Evolutionary conservation across 2,329 filamentous ascomycete species (phyloP).

Genomic region (Cercospora sojina): DNA sequence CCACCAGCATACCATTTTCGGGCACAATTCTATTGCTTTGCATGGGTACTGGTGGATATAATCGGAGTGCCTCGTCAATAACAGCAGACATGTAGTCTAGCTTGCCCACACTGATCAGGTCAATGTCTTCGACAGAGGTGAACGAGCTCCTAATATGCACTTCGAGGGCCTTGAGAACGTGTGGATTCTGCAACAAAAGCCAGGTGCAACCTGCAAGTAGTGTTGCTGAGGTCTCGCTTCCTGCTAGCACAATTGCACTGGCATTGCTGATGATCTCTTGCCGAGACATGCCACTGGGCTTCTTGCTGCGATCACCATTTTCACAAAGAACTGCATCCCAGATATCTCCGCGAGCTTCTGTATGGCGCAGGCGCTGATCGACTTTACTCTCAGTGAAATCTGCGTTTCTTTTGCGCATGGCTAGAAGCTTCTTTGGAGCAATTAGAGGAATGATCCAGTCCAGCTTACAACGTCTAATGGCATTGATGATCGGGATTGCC

Average conservation of each 20-base stretch:
- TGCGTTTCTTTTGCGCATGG: background rate
- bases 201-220: constrained; percentile 69
- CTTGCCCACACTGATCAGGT: constrained; percentile 36
- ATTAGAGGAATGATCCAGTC: background rate
- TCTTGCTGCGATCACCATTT: background rate
- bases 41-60: constrained; percentile 40
- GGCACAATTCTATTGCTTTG: background rate
- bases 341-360: background rate
- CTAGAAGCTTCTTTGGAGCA: background rate
- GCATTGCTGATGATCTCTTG: constrained; percentile 64
- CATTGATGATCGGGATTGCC: background rate
- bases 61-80: constrained; percentile 39
- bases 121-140: constrained; percentile 38
- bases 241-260: constrained; percentile 68
- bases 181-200: constrained; percentile 64
- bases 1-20: background rate
- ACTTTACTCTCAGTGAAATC: background rate
- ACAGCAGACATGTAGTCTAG: constrained; percentile 43
- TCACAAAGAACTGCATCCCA: background rate
- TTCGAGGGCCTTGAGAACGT: constrained; percentile 54
- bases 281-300: background rate
- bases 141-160: constrained; percentile 53
- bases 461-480: background rate
- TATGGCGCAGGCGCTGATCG: background rate
- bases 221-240: constrained; percentile 76